Conservation (phyloP, 306 rosid species). For the Sechiopsis laciniata region DNA sequence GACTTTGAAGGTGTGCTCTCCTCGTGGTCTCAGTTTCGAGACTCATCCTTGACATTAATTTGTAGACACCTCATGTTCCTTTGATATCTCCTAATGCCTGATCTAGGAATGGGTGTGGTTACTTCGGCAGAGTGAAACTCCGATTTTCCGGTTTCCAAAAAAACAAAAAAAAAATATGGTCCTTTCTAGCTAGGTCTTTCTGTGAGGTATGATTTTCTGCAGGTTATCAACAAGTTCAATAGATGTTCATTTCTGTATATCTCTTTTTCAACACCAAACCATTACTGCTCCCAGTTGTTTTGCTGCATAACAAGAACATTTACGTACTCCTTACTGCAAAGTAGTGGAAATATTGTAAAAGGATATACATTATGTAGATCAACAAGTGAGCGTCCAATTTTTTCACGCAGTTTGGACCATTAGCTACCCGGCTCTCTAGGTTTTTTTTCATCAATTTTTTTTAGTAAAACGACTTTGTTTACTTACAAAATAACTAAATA, state of each 20-base stretch:
- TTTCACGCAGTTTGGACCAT: neutral
- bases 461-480: too few species aligned
- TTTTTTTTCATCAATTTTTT: too few species aligned
- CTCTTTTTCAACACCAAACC: neutral
- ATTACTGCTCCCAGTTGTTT: neutral
- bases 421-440: neutral
- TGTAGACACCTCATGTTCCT: too few species aligned
- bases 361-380: neutral
- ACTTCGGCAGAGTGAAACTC: too few species aligned
- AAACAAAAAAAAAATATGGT: too few species aligned
- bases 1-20: too few species aligned
- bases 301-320: neutral
- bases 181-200: neutral
- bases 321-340: neutral
- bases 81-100: too few species aligned
- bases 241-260: neutral
- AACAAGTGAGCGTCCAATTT: neutral
- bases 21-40: too few species aligned
- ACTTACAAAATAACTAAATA: too few species aligned
- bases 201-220: neutral
- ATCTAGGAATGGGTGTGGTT: too few species aligned
- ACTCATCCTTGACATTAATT: too few species aligned
- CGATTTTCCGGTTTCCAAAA: too few species aligned
- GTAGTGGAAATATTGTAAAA: neutral
- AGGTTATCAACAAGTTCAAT: neutral